A percentile compares a stretch with the other conserved stretches of the same genome.
These are phyloP conservation scores for Colletotrichum endophyticum DNA, from an alignment of 2,329 filamentous ascomycete species.

Conservation along the genomic window DNA sequence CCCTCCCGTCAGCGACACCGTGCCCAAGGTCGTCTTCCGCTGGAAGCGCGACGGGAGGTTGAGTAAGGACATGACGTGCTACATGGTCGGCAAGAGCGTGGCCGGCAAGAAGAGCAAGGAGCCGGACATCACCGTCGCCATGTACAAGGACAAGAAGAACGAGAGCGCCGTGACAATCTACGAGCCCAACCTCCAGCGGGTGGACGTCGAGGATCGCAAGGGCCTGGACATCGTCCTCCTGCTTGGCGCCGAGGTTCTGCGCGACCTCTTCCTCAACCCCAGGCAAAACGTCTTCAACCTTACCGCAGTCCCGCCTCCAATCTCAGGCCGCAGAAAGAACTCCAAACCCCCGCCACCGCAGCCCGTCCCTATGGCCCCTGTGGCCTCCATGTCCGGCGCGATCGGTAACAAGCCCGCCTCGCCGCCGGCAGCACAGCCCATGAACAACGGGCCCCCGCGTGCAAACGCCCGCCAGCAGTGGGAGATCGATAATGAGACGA, in stretches of 20 bases:
- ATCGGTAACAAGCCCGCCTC: slow-evolving; percentile 32
- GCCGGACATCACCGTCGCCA: slow-evolving; percentile 92
- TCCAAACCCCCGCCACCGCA: slow-evolving; percentile 41
- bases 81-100: slow-evolving; percentile 78
- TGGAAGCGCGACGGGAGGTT: slow-evolving; percentile 91
- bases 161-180: slow-evolving; percentile 80
- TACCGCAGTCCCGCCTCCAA: slow-evolving; percentile 40
- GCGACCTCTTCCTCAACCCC: slow-evolving; percentile 68
- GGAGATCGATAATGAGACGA: slow-evolving; percentile 77
- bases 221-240: slow-evolving; percentile 85
- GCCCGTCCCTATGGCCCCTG: not conserved
- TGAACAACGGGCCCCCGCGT: slow-evolving; percentile 30
- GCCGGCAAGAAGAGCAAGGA: slow-evolving; percentile 82
- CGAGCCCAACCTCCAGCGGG: slow-evolving; percentile 87
- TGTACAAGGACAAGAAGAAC: slow-evolving; percentile 74
- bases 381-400: slow-evolving; percentile 45
- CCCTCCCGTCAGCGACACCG: slow-evolving; percentile 46
- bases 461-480: slow-evolving; percentile 34
- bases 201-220: slow-evolving; percentile 94
- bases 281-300: slow-evolving; percentile 82
- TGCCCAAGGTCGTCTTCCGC: slow-evolving; percentile 80
- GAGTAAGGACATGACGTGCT: slow-evolving; percentile 87
- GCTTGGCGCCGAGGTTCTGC: slow-evolving; percentile 66
- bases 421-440: slow-evolving; percentile 19
- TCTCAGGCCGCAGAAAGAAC: slow-evolving; percentile 43